A percentile compares a stretch with the other conserved stretches of the same genome.
Evolutionary conservation across 441 rosid species (phyloP).

Genomic region (Populus hybrid): DNA sequence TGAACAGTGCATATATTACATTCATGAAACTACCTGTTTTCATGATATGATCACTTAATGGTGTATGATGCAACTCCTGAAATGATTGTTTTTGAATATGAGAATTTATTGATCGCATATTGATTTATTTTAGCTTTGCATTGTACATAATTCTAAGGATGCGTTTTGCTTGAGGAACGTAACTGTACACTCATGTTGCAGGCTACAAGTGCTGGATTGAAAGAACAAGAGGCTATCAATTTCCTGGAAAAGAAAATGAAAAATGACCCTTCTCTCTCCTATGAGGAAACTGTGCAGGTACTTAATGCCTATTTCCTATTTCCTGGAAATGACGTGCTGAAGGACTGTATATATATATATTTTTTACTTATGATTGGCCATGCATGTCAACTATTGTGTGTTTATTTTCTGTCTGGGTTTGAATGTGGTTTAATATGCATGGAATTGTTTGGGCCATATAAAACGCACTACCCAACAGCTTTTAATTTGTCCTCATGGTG

Average conservation of each 20-base stretch:
- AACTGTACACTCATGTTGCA: slow-evolving; percentile 13
- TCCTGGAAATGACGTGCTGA: neutral
- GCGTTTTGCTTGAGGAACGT: neutral
- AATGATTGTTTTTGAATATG: neutral
- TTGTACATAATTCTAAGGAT: neutral
- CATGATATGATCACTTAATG: neutral
- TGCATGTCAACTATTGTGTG: neutral
- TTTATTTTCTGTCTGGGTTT: neutral
- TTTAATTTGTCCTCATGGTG: neutral
- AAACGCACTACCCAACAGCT: neutral
- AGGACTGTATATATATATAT: too few species aligned
- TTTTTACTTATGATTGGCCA: neutral
- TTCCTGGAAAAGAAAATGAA: slow-evolving; percentile 99
- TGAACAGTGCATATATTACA: neutral
- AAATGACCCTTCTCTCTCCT: slow-evolving; percentile 78
- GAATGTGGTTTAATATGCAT: neutral
- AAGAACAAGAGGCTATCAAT: slow-evolving; percentile 97
- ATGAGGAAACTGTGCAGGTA: slow-evolving; percentile 94
- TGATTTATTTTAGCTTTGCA: neutral
- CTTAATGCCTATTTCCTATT: neutral
- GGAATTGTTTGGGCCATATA: neutral
- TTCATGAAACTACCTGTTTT: neutral
- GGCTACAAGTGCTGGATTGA: slow-evolving; percentile 98
- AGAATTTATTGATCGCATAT: neutral
- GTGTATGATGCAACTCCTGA: neutral